Evolutionary conservation across 352 stramenopile genomes (phyloP), one percentile per base, ranked within the genome.

Genomic region (Lagenidium giganteum): DNA sequence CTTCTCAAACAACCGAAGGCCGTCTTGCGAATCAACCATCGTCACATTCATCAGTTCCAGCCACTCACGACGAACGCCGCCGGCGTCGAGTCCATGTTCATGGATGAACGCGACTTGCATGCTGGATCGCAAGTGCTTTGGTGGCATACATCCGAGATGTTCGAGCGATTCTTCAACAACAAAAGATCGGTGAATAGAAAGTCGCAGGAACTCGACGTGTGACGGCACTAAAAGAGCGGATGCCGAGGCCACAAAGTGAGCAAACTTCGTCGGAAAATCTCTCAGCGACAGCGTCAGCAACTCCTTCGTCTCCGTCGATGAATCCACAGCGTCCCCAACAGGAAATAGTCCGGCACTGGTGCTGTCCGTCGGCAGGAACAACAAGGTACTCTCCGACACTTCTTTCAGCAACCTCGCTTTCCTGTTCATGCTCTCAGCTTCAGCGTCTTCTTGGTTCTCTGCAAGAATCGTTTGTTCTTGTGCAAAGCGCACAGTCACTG

Each of bases 131-230:
- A n/a, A n/a, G n/a, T n/a, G n/a, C n/a, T n/a, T n/a, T n/a, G n/a
- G n/a, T n/a, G n/a, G n/a, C n/a, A 81, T 48, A 16, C 68, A 77
- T 34, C 51, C 67, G 9, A 81, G 49, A 34, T 77, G 70, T 30
- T 80, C 62, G 7, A 80, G 51, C 14, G 70, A 80, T 14, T 83
- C 57, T 38, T 80, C 67, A 3, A 80, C 45, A 13, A 78, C 51
- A 8, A 61, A 57, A 0, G 73, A 52, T 16, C 70, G 70, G 20
- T 62, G 62, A 8, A 79, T 14, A 2, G 58, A 67, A 8, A 83
- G 52, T 37, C 70, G 61, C 21, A 83, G 32, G 7, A 63, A 42
- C 42, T 84, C 65, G 8, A 67, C 43, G 40, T 80, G 54, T 2
- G 54, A 26, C 5, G 71, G 66, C 7, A 73, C 55, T 17, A 84